Evolutionary conservation across 2,329 filamentous ascomycete genomes (phyloP).

Genomic region (Aspergillus japonicus): DNA sequence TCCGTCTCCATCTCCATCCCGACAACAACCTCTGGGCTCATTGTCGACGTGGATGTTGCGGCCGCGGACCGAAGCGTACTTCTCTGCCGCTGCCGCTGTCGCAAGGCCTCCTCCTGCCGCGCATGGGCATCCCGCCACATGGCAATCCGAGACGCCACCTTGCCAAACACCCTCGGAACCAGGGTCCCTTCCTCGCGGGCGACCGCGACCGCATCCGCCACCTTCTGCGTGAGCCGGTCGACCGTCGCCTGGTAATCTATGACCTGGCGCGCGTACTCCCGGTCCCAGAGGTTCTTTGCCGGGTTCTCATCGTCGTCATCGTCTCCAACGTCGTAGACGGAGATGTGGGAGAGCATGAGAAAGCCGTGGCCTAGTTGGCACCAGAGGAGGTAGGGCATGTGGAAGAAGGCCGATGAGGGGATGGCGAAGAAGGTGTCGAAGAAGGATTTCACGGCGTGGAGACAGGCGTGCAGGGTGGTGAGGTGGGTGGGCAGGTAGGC

Average conservation of each 20-base stretch:
- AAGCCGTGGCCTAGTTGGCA: slow-evolving; percentile 48
- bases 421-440: slow-evolving; percentile 52
- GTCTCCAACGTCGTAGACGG: slow-evolving; percentile 18
- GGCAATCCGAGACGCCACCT: not conserved
- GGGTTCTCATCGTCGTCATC: slow-evolving; percentile 9
- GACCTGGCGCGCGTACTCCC: slow-evolving; percentile 19
- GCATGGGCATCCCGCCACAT: not conserved
- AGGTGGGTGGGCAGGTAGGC: slow-evolving; percentile 8
- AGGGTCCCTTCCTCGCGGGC: not conserved
- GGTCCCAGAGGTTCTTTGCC: slow-evolving; percentile 21
- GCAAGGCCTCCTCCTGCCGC: not conserved
- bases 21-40: not conserved
- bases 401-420: slow-evolving; percentile 45
- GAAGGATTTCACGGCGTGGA: slow-evolving; percentile 49
- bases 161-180: not conserved
- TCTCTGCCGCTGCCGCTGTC: not conserved
- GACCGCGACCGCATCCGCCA: slow-evolving; percentile 16
- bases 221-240: slow-evolving; percentile 17
- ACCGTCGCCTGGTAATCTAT: slow-evolving; percentile 23
- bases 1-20: not conserved
- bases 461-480: slow-evolving; percentile 53
- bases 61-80: no score
- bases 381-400: slow-evolving; percentile 48
- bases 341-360: slow-evolving; percentile 26
- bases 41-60: not conserved